A percentile compares a stretch with the other conserved stretches of the same genome.
These are phyloP conservation scores for Solanum hybrid DNA, from an alignment of 305 asterid genomes.

Conservation along the genomic window DNA sequence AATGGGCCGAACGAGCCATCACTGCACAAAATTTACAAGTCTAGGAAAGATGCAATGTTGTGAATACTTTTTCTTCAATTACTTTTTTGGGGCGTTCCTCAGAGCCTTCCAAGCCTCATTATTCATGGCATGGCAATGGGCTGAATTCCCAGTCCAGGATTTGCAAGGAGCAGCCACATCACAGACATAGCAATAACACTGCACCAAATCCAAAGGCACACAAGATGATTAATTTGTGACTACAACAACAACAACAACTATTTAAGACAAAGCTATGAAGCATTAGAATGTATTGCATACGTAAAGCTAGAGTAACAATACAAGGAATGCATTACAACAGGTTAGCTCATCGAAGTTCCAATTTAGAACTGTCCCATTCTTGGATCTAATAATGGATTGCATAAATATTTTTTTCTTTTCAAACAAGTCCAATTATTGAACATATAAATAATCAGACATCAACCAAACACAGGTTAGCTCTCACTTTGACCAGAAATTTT, in stretches of 20 bases:
- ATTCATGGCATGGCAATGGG: conserved; percentile 15
- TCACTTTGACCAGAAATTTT: not conserved
- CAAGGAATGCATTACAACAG: not conserved
- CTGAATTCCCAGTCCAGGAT: conserved; percentile 4
- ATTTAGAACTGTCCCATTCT: not conserved
- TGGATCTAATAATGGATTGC: not conserved
- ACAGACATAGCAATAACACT: conserved; percentile 20
- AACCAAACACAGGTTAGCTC: not conserved
- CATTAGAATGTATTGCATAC: not conserved
- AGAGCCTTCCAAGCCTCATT: not conserved
- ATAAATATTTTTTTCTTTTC: not conserved
- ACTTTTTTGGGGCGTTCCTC: not conserved
- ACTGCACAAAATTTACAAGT: not conserved
- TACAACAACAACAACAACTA: not conserved
- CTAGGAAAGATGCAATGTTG: not conserved
- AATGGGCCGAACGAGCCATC: not conserved
- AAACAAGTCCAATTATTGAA: not conserved
- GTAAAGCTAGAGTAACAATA: not conserved
- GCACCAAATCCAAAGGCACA: not conserved
- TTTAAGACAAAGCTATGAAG: not conserved
- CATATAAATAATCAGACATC: not conserved
- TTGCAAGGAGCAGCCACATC: conserved; percentile 14
- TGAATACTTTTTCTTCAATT: not conserved
- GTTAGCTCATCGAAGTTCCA: not conserved
- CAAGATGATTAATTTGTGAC: not conserved